A percentile compares a stretch with the other conserved stretches of the same genome.
phyloP scores from a whole-genome alignment of 768 basidiomycete species.

The Podaxis pistillaris region DNA sequence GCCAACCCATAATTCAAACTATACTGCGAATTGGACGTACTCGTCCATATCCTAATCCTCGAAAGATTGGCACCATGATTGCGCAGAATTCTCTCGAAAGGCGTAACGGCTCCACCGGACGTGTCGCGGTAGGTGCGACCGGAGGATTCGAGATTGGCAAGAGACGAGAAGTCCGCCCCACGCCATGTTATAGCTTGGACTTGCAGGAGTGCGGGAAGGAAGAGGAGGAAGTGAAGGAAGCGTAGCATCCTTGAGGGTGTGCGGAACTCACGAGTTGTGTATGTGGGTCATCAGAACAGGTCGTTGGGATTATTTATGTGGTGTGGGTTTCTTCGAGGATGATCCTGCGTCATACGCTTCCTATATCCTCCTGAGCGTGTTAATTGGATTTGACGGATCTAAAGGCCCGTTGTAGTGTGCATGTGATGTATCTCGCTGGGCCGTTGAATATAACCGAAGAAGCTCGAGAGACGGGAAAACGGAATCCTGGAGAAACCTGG shows the following conservation, averaged over 20 bases:
- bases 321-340: slow-evolving; percentile 12
- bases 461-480: neutral
- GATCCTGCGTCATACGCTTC: slow-evolving; percentile 2
- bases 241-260: neutral
- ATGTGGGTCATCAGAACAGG: neutral
- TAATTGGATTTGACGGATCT: neutral
- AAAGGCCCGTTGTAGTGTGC: neutral
- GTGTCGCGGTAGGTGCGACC: slow-evolving; percentile 45
- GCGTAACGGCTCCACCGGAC: slow-evolving; percentile 24
- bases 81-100: slow-evolving; percentile 51
- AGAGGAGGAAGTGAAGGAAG: neutral
- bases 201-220: slow-evolving; percentile 5
- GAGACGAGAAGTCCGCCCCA: slow-evolving; percentile 57
- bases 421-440: neutral
- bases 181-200: slow-evolving; percentile 42
- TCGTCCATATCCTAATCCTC: slow-evolving; percentile 62
- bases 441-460: neutral
- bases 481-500: neutral
- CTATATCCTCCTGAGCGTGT: neutral
- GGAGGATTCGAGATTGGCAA: slow-evolving; percentile 49
- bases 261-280: too few species aligned
- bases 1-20: slow-evolving; percentile 50
- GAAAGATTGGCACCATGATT: slow-evolving; percentile 57
- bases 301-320: neutral
- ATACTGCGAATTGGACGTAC: slow-evolving; percentile 48